Conservation (phyloP, 805 yeast species). For the Pichia heedii region DNA sequence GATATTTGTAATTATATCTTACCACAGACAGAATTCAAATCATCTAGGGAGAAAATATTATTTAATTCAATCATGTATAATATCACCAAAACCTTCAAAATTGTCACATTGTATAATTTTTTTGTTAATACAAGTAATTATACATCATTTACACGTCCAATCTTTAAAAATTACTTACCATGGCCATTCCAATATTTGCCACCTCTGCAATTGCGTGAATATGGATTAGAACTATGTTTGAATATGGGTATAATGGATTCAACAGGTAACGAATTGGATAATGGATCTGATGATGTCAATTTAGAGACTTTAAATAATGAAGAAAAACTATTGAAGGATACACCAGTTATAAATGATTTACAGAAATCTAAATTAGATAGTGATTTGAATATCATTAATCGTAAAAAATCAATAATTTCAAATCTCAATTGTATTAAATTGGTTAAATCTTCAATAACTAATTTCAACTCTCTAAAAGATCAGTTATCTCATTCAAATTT, state of each 20-base stretch:
- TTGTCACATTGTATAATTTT: conserved; percentile 37
- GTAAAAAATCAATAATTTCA: conserved; percentile 21
- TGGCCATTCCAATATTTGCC: conserved; percentile 72
- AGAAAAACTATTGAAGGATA: conserved; percentile 18
- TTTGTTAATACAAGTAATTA: conserved; percentile 51
- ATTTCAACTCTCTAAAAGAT: not conserved
- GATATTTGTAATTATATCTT: conserved; percentile 1
- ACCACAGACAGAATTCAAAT: not conserved
- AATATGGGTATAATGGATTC: conserved; percentile 26
- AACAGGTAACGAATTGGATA: conserved; percentile 9
- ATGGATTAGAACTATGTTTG: conserved; percentile 26
- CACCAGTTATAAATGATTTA: conserved; percentile 22
- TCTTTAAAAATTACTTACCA: conserved; percentile 45
- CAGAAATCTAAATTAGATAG: conserved; percentile 20
- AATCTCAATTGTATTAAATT: conserved; percentile 24
- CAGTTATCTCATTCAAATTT: not conserved
- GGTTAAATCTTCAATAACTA: conserved; percentile 13
- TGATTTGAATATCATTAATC: conserved; percentile 17
- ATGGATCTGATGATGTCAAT: conserved; percentile 20
- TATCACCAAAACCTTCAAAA: not conserved
- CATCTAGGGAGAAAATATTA: not conserved
- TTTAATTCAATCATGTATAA: conserved; percentile 1
- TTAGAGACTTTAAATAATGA: conserved; percentile 14
- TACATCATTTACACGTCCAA: conserved; percentile 47
- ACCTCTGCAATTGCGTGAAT: conserved; percentile 38